A percentile compares a stretch with the other conserved stretches of the same genome.
phyloP scores from a whole-genome alignment of 176 grass and related monocot species.

The Hordeum marinum region DNA sequence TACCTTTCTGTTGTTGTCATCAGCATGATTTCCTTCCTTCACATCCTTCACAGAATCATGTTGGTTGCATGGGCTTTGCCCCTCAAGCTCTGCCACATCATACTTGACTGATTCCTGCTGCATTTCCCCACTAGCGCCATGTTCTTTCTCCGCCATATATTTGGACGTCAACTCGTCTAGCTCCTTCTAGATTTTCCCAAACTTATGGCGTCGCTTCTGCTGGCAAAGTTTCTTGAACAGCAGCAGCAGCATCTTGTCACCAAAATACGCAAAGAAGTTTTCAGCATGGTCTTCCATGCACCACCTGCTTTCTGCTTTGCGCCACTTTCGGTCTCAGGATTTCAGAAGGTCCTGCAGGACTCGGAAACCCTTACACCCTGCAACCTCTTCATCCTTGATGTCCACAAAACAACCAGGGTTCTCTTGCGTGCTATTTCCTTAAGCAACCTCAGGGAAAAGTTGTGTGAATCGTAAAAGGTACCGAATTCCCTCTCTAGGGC shows the following conservation, averaged over 20 bases:
- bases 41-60: neutral
- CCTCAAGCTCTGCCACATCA: neutral
- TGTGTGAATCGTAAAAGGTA: constrained; percentile 17
- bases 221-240: constrained; percentile 2
- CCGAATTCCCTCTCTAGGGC: neutral
- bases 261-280: constrained; percentile 3
- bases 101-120: neutral
- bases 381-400: constrained; percentile 22
- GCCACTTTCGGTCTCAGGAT: no score
- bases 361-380: neutral
- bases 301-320: neutral
- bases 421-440: neutral
- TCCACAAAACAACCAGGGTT: neutral
- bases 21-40: neutral
- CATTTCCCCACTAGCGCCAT: neutral
- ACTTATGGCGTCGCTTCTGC: constrained; percentile 12
- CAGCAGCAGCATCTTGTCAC: neutral
- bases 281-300: constrained; percentile 11
- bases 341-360: neutral
- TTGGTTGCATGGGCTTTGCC: neutral
- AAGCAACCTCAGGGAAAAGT: constrained; percentile 2
- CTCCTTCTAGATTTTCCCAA: constrained; percentile 23
- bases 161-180: constrained; percentile 16
- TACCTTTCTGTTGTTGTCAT: neutral
- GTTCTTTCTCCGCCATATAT: neutral